phyloP scores from a whole-genome alignment of 805 yeast genomes.

The Debaryomyces castellii region DNA sequence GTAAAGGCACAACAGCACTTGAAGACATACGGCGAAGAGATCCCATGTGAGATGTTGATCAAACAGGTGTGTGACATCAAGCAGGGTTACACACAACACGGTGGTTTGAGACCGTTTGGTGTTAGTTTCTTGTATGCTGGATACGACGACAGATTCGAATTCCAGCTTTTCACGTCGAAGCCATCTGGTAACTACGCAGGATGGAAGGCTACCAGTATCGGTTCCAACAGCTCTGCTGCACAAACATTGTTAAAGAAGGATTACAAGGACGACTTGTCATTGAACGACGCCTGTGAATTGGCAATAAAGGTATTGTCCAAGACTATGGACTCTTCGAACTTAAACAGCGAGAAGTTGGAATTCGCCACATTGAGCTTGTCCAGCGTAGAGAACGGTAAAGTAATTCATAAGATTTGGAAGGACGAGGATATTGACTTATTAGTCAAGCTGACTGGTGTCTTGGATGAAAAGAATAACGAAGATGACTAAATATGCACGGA shows the following conservation, averaged over 20 bases:
- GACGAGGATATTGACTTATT: slow-evolving; percentile 75
- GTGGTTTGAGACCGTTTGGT: slow-evolving; percentile 98
- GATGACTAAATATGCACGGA: slow-evolving; percentile 20
- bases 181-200: slow-evolving; percentile 98
- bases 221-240: slow-evolving; percentile 94
- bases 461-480: slow-evolving; percentile 36
- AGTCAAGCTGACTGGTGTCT: slow-evolving; percentile 70
- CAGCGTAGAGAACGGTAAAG: slow-evolving; percentile 46
- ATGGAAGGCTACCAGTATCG: slow-evolving; percentile 97
- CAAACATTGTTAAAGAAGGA: slow-evolving; percentile 95
- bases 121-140: slow-evolving; percentile 97
- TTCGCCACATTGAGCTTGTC: slow-evolving; percentile 72
- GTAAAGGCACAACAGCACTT: slow-evolving; percentile 80
- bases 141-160: slow-evolving; percentile 83
- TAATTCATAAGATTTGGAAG: slow-evolving; percentile 72
- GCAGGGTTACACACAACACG: slow-evolving; percentile 98
- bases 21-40: slow-evolving; percentile 84
- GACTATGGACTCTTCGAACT: slow-evolving; percentile 86
- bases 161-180: slow-evolving; percentile 90
- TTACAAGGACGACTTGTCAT: slow-evolving; percentile 74
- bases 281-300: slow-evolving; percentile 78
- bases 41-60: slow-evolving; percentile 90
- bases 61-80: slow-evolving; percentile 87
- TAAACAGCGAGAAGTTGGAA: slow-evolving; percentile 89
- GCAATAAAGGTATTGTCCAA: slow-evolving; percentile 90